Evolutionary conservation across 176 grass and related monocot genomes (phyloP), one percentile per base, ranked within the genome.

Genomic region (Cymbopogon citratus): DNA sequence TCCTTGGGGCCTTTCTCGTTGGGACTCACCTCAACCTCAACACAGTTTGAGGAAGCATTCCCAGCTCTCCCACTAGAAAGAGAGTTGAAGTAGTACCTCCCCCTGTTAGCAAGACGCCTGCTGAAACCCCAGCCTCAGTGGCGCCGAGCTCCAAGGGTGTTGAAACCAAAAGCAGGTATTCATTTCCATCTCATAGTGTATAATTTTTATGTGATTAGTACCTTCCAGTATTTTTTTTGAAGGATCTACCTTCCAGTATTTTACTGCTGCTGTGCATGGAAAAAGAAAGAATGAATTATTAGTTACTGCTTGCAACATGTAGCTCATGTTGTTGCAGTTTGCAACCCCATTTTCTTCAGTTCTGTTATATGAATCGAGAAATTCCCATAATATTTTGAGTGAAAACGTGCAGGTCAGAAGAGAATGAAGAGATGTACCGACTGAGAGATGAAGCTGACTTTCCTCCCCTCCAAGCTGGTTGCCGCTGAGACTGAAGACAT

Each of bases 371-470:
- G 27, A 21, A 24, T 28, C 1, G 43, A 79, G 26, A 73, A 65
- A 73, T 74, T 5, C n/a, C 48, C 19, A 61, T 60, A 24, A 74
- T 35, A n/a, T 31, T 62, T 23, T 54, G 11, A 43, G 52, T 71
- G 23, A 57, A 82, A 81, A 78, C 10, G 15, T 51, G 83, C 88
- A 97, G 94, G 81, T 75, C 72, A 48, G n/a, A 45, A 35, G 51
- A 57, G 52, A 23, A 10, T 56, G 51, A 56, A 23, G 54, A 49
- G 21, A 36, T 71, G 7, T 97, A 71, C 77, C 44, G 56, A 35
- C 82, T 93, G 69, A 89, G 59, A 75, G 81, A 93, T 77, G 88
- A 97, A n/a, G 61, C 39, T 33, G 88, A 92, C 11, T 96, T 96
- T 63, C 93, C 93, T n/a, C n/a, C 91, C 76, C 88, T 97, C 40